Conservation (phyloP, 2,329 filamentous ascomycete species). For the Daldinia sp. region DNA sequence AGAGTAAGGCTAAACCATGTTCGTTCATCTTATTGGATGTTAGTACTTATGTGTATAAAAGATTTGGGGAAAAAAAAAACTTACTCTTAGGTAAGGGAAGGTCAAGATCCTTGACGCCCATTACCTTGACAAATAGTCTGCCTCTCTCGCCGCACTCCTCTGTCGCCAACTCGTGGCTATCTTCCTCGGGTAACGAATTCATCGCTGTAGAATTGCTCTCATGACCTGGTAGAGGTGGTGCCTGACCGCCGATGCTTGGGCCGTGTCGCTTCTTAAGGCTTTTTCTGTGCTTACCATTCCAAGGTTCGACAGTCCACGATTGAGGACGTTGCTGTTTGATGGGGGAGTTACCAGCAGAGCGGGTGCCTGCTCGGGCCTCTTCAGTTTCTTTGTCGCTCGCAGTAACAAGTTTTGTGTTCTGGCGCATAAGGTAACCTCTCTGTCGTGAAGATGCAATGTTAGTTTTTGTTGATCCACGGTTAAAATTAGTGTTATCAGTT, state of each 20-base stretch:
- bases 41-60: slow-evolving; percentile 27
- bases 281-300: slow-evolving; percentile 83
- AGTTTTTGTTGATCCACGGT: slow-evolving; percentile 63
- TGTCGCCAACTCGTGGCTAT: slow-evolving; percentile 67
- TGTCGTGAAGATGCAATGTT: slow-evolving; percentile 74
- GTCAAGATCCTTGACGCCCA: slow-evolving; percentile 95
- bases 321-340: slow-evolving; percentile 83
- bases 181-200: slow-evolving; percentile 77
- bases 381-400: slow-evolving; percentile 82
- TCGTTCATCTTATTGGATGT: slow-evolving; percentile 74
- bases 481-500: slow-evolving; percentile 39
- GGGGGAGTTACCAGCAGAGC: slow-evolving; percentile 76
- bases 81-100: slow-evolving; percentile 90
- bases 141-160: slow-evolving; percentile 90
- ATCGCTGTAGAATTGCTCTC: slow-evolving; percentile 80
- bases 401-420: slow-evolving; percentile 96
- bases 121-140: slow-evolving; percentile 96
- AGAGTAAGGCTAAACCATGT: slow-evolving; percentile 96
- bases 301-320: slow-evolving; percentile 96
- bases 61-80: slow-evolving; percentile 52
- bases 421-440: slow-evolving; percentile 98
- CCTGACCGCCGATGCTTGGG: slow-evolving; percentile 67
- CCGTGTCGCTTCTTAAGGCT: slow-evolving; percentile 70
- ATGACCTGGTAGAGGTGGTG: slow-evolving; percentile 88
- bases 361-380: slow-evolving; percentile 63